phyloP scores from a whole-genome alignment of 2,329 filamentous ascomycete genomes.

The Ceratocystis colombiana region DNA sequence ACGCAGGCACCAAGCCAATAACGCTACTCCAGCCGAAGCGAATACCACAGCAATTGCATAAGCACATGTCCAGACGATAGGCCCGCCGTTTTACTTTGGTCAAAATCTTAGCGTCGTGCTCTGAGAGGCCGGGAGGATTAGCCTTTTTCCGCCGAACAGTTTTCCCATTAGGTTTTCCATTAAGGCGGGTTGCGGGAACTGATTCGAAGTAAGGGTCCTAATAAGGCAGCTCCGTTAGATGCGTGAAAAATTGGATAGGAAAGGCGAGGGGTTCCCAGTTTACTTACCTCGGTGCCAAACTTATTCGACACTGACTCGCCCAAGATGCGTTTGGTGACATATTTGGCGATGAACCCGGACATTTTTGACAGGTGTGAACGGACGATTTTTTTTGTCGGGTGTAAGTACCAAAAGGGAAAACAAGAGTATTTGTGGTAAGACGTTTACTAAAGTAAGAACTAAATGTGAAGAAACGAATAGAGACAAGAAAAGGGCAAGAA shows the following conservation, averaged over 20 bases:
- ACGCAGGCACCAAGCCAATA: conserved; percentile 74
- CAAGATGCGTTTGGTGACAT: conserved; percentile 47
- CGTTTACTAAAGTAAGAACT: neutral
- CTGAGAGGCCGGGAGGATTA: conserved; percentile 68
- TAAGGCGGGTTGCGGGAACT: conserved; percentile 61
- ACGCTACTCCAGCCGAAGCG: conserved; percentile 83
- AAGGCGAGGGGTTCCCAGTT: too few relatives aligned
- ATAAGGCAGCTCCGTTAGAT: neutral
- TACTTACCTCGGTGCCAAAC: conserved; percentile 45
- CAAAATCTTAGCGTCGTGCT: conserved; percentile 70
- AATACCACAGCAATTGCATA: conserved; percentile 72
- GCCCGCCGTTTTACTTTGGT: conserved; percentile 78
- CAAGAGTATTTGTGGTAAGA: neutral
- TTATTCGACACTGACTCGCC: conserved; percentile 48
- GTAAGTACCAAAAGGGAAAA: neutral
- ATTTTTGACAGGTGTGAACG: conserved; percentile 32
- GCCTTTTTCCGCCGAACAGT: conserved; percentile 78
- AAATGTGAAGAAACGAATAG: neutral
- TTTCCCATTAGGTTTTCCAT: conserved; percentile 57
- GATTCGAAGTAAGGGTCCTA: conserved; percentile 87
- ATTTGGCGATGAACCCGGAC: conserved; percentile 45
- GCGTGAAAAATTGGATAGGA: too few relatives aligned
- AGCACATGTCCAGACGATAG: conserved; percentile 72
- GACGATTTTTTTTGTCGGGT: neutral
- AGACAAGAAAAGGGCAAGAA: neutral